A percentile compares a stretch with the other conserved stretches of the same genome.
phyloP scores from a whole-genome alignment of 306 rosid species.

The Leucaena leucocephala region DNA sequence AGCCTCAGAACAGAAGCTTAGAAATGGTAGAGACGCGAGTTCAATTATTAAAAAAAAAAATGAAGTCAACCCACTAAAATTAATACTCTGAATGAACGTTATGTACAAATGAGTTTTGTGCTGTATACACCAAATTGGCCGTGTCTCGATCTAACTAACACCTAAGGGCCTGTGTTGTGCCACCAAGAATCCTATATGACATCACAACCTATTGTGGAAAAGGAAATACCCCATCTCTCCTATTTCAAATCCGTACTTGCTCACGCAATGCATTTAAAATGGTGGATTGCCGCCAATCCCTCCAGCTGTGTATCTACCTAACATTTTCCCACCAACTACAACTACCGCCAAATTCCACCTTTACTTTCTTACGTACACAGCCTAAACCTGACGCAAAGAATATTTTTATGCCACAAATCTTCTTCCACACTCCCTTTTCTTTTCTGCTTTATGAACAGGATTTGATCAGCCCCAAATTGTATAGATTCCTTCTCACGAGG shows the following conservation, averaged over 20 bases:
- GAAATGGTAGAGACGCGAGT: neutral
- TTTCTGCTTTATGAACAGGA: slow-evolving; percentile 59
- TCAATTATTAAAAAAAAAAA: neutral
- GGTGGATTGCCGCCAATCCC: slow-evolving; percentile 31
- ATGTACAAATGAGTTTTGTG: slow-evolving; percentile 50
- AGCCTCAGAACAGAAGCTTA: neutral
- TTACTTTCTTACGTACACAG: slow-evolving; percentile 56
- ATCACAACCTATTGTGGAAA: slow-evolving; percentile 20
- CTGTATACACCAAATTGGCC: slow-evolving; percentile 27
- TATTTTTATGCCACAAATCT: slow-evolving; percentile 38
- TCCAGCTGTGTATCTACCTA: slow-evolving; percentile 21
- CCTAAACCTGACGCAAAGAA: slow-evolving; percentile 70
- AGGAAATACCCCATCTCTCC: slow-evolving; percentile 4
- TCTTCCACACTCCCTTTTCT: neutral
- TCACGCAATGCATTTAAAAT: slow-evolving; percentile 48
- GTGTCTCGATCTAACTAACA: slow-evolving; percentile 20
- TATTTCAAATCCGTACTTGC: slow-evolving; percentile 14
- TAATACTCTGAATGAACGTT: slow-evolving; percentile 29
- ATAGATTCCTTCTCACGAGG: slow-evolving; percentile 82
- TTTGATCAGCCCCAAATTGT: slow-evolving; percentile 78
- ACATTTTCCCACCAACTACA: slow-evolving; percentile 46
- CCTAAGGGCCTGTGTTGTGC: slow-evolving; percentile 27
- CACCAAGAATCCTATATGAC: slow-evolving; percentile 32
- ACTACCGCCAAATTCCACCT: slow-evolving; percentile 56
- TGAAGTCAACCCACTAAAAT: slow-evolving; percentile 49